Base-by-base conservation (phyloP, 768 basidiomycete genomes). In the Steccherinum ochraceum region DNA sequence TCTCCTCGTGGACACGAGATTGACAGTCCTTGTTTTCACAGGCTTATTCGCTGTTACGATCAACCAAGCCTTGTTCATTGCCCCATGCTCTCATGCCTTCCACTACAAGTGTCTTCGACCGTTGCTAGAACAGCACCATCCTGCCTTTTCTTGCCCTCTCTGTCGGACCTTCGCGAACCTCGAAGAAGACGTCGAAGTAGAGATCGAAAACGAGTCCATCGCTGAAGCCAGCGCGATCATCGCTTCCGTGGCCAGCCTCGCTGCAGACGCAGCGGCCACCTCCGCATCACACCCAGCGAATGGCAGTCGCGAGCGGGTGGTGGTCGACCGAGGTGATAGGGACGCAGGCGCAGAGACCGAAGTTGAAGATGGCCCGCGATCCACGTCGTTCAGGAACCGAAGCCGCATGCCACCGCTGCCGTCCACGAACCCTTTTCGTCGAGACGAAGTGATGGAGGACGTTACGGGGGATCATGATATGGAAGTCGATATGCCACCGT, bases 101-200 rank as follows among this genome's bases (percentile, higher is more conserved):
- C 91, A 93, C 71, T 93, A 90, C 80, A 98, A 97, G 68, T 97
- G 95, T 66, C 93, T 99, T 53, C 81, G 93, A 0, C 95, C 94
- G 1, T 76, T 98, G 11, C 76, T 97, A 40, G 80, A 89, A 57
- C 69, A 78, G n/a, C 92, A 97, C 67, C 83, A 93, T 59, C 91
- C 94, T 0, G 88, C 89, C 4, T 99, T 98, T 71, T 89, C 83
- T 12, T 99, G 95, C 61, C 95, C 95, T 0, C 79, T 99, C 5
- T 99, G 95, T 67, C 77, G 95, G 39, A 93, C 93, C 0, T 99
- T 87, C 60, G 93, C 93, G 12, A 87, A 98, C 64, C 79, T 99
- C 16, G 93, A 98, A 45, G 93, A 92, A 51, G 95, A 97, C 62
- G 94, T 96, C 45, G 95, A 97, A 56, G 71, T 81, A 0, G 85